Evolutionary conservation across 2,329 filamentous ascomycete species (phyloP), one percentile per base, ranked within the genome.

Genomic region (Atkinsonella texensis): DNA sequence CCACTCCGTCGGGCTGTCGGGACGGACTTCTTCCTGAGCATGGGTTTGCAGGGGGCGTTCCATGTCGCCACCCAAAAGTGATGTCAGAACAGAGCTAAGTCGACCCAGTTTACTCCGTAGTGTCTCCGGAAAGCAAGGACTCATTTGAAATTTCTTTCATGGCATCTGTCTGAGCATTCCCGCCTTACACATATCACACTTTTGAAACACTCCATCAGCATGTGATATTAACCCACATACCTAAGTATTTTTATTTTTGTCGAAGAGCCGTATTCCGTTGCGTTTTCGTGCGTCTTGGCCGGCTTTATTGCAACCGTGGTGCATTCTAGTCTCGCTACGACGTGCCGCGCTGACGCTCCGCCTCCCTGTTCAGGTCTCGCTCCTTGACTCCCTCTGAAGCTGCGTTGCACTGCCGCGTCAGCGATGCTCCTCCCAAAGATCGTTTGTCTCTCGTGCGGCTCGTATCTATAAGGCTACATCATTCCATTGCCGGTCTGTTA

Each of bases 281-380:
- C 20, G 20, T 23, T 23, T 23, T 4, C 20, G 20, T 23, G 2
- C 20, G 2, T 17, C 40, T 20, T 8, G 18, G 18, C 11, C 35
- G 35, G 35, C 35, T 38, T 38, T 7, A 15, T 35, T 43, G 41
- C 41, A 43, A 43, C 41, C 43, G 31, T 33, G 33, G 31, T 28
- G 12, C 6, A 17, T 13, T 20, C 10, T 18, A 15, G 11, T n/a
- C 15, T 23, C n/a, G 46, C 33, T 23, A 48, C 35, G 35, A 17
- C 35, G 46, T 48, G 52, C 54, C 50, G 40, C 47, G 50, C 52
- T 51, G 45, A 48, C 51, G 41, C 31, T 46, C 54, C 49, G 56
- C 40, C 40, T 42, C 17, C 10, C 40, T 42, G 17, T 42, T 23
- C 40, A 3, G 40, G 17, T 12, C 40, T 4, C 17, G 40, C 0